Base-by-base conservation (phyloP, 441 rosid genomes). In the Biscutella auriculata region DNA sequence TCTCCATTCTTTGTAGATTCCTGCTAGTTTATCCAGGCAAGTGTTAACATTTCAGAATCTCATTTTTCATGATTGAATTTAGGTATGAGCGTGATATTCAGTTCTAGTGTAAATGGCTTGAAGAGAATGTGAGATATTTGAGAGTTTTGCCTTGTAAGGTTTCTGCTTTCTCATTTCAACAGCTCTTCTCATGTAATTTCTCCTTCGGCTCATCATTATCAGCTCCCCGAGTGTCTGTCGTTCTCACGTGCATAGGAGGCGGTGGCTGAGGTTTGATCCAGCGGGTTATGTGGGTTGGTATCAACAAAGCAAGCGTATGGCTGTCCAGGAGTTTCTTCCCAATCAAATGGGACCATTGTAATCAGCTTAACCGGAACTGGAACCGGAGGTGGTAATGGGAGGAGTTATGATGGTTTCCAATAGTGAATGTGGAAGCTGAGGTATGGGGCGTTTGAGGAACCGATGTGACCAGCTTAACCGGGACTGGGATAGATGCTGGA, bases 281-380 rank as follows among this genome's bases (percentile, higher is more conserved):
- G n/a, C n/a, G n/a, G n/a, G n/a, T n/a, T n/a, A n/a, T n/a, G n/a
- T n/a, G n/a, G n/a, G n/a, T n/a, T n/a, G n/a, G n/a, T n/a, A n/a
- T n/a, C n/a, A n/a, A n/a, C n/a, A n/a, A n/a, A 30, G 63, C 66
- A 14, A 55, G 68, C 55, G 63, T 70, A 19, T 4, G 91, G 95
- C 29, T 60, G 82, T 41, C 85, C 96, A 0, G 95, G 95, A 60
- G 74, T 80, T 68, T 84, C 86, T 68, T 92, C 96, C 98, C 94
- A 85, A 17, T 63, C 53, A 46, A 91, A 88, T 6, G 96, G 95
- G 67, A 81, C 66, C 0, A 93, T 82, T 8, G 85, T 78, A 33
- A 88, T 70, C 55, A 75, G 81, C 77, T 82, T 85, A 65, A 76
- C 72, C 1, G 86, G 72, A 12, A 49, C 52, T 27, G 70, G 69